A percentile compares a stretch with the other conserved stretches of the same genome.
Evolutionary conservation across 495 filamentous ascomycete genomes (phyloP).

Genomic region (Neurospora terricola): DNA sequence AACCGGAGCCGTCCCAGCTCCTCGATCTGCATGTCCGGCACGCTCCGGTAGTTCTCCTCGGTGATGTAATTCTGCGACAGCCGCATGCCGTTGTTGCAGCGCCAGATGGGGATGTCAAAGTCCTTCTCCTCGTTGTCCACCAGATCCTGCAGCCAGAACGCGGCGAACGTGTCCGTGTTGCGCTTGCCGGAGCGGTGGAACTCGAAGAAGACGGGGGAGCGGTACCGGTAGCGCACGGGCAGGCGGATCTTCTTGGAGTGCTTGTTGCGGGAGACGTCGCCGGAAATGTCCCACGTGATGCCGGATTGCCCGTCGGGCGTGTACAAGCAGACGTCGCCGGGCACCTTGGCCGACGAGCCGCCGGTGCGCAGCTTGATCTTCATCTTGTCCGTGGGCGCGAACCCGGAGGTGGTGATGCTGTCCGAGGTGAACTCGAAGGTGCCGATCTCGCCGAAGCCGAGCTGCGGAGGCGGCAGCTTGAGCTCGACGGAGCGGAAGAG

Average conservation of each 20-base stretch:
- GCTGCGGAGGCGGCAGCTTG: slow-evolving; percentile 64
- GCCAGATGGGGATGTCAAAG: slow-evolving; percentile 82
- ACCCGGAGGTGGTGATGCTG: slow-evolving; percentile 47
- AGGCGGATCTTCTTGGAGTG: slow-evolving; percentile 48
- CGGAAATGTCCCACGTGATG: slow-evolving; percentile 58
- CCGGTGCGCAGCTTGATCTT: slow-evolving; percentile 79
- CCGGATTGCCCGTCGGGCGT: slow-evolving; percentile 45
- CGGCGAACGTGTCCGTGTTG: slow-evolving; percentile 59
- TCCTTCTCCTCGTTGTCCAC: slow-evolving; percentile 64
- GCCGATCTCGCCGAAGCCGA: slow-evolving; percentile 82
- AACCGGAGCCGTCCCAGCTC: slow-evolving; percentile 78
- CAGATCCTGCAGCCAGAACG: slow-evolving; percentile 78
- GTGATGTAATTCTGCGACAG: slow-evolving; percentile 89
- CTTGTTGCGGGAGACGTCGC: slow-evolving; percentile 34
- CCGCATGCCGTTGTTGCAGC: slow-evolving; percentile 58
- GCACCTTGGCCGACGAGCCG: slow-evolving; percentile 66
- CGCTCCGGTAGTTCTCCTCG: slow-evolving; percentile 50
- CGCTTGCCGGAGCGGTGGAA: slow-evolving; percentile 62
- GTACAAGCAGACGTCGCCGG: slow-evolving; percentile 44
- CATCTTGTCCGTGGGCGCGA: slow-evolving; percentile 52
- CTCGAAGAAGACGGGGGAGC: slow-evolving; percentile 81
- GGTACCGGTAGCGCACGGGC: slow-evolving; percentile 81
- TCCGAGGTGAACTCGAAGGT: slow-evolving; percentile 78
- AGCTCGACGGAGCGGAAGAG: slow-evolving; percentile 82
- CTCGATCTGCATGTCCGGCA: slow-evolving; percentile 56